A percentile compares a stretch with the other conserved stretches of the same genome.
These are phyloP conservation scores for Fusarium domesticum DNA, from an alignment of 2,329 filamentous ascomycete genomes.

Conservation along the genomic window DNA sequence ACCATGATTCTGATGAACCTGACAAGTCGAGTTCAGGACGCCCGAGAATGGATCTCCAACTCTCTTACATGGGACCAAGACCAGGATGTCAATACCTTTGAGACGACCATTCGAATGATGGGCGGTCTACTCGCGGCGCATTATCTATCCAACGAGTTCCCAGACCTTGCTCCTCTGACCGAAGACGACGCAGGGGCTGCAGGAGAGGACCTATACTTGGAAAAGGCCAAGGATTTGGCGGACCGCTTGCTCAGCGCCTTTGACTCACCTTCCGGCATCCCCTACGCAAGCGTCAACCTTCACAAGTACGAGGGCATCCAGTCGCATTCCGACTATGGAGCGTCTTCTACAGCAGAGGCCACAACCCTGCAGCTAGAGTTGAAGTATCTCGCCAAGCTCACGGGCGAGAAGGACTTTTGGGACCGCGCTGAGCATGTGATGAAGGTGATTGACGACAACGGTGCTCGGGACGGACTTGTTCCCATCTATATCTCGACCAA, in stretches of 20 bases:
- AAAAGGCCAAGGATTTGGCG: slow-evolving; percentile 91
- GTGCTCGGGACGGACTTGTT: slow-evolving; percentile 74
- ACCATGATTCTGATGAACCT: slow-evolving; percentile 99
- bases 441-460: slow-evolving; percentile 81
- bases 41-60: slow-evolving; percentile 82
- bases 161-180: slow-evolving; percentile 69
- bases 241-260: slow-evolving; percentile 86
- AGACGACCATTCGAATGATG: slow-evolving; percentile 97
- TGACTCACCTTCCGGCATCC: slow-evolving; percentile 80
- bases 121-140: slow-evolving; percentile 90
- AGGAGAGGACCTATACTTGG: slow-evolving; percentile 89
- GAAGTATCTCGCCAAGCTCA: slow-evolving; percentile 94
- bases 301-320: slow-evolving; percentile 71
- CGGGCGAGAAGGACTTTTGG: slow-evolving; percentile 91
- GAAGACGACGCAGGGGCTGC: slow-evolving; percentile 69
- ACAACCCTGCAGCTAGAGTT: slow-evolving; percentile 92
- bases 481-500: slow-evolving; percentile 88
- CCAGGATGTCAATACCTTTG: slow-evolving; percentile 95
- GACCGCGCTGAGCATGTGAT: slow-evolving; percentile 88
- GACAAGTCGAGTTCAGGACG: slow-evolving; percentile 77
- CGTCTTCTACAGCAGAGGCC: slow-evolving; percentile 91
- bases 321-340: slow-evolving; percentile 81
- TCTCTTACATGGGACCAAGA: slow-evolving; percentile 84
- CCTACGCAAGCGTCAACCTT: slow-evolving; percentile 87
- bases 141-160: slow-evolving; percentile 83